Evolutionary conservation across 2,329 filamentous ascomycete species (phyloP), one percentile per base, ranked within the genome.

Genomic region (Verticillium nubilum): DNA sequence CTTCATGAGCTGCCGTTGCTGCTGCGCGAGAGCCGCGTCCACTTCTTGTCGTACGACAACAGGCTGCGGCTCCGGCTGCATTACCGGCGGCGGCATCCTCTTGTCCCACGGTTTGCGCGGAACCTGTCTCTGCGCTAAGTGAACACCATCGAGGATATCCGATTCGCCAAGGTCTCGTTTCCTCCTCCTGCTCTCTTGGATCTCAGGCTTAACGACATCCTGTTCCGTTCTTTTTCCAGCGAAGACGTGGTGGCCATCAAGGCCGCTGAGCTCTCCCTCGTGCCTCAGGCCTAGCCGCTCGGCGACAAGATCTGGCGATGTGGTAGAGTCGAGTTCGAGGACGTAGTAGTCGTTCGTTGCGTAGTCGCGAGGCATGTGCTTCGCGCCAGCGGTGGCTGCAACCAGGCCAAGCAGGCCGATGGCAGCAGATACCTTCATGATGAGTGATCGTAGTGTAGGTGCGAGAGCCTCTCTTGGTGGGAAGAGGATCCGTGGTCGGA

Each of bases 341-440:
- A 96, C 92, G 73, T 98, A 97, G 77, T 96, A 98, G 74, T 99
- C 94, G 74, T 92, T 86, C 42, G 84, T 81, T 56, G 89, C 84
- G 79, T 96, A 91, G 70, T 95, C 84, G 67, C 90, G 88, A 63
- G 81, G 77, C 56, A 80, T 77, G 52, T 85, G 72, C 58, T 67
- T 65, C 53, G 79, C 72, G 29, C 81, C 78, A 60, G 78, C 74
- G 62, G 79, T 73, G 68, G 81, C 68, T 61, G 73, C 74, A 61
- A 81, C 76, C 54, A 86, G 74, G 73, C 82, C 77, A 58, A 80
- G 72, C 56, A 85, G 76, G 72, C 81, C 77, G 60, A 89, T 68
- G 57, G 85, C 66, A 61, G 82, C 77, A 61, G 75, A 69, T 63
- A 79, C 65, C 74, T 79, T 85, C 83, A 86, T 86, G 59, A 60